Conservation (phyloP, 2,329 filamentous ascomycete genomes). For the Aureobasidium vineae region DNA sequence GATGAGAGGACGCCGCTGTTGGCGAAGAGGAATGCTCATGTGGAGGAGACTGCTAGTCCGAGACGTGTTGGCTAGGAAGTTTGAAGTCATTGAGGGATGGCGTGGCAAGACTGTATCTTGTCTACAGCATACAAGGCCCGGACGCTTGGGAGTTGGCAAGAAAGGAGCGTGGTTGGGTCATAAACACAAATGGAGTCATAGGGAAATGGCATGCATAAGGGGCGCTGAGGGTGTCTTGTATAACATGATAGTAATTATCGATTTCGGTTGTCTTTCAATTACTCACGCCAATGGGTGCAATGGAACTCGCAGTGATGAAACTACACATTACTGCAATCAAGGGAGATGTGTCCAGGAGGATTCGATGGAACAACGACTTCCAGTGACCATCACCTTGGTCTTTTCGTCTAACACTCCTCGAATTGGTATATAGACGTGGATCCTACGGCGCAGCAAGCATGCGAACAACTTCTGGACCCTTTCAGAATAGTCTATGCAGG, state of each 20-base stretch:
- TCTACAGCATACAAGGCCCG: neutral
- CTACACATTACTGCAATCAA: no score
- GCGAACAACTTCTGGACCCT: neutral
- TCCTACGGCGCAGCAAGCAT: neutral
- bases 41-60: conserved; percentile 15
- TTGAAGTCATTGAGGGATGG: neutral
- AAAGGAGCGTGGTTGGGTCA: neutral
- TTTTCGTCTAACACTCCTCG: neutral
- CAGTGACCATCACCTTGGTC: neutral
- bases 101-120: neutral
- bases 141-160: neutral
- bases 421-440: neutral
- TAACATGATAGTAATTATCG: neutral
- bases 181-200: neutral
- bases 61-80: neutral
- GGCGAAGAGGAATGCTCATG: neutral
- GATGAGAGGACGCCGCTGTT: conserved; percentile 6
- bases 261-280: no score
- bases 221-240: neutral
- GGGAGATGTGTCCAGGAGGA: no score
- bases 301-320: no score
- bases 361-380: no score
- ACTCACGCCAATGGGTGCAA: no score
- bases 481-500: neutral
- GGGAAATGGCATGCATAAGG: neutral